These are phyloP conservation scores for Sugiyamaella castrensis DNA, from an alignment of 1,139 yeast species.

Conservation along the genomic window DNA sequence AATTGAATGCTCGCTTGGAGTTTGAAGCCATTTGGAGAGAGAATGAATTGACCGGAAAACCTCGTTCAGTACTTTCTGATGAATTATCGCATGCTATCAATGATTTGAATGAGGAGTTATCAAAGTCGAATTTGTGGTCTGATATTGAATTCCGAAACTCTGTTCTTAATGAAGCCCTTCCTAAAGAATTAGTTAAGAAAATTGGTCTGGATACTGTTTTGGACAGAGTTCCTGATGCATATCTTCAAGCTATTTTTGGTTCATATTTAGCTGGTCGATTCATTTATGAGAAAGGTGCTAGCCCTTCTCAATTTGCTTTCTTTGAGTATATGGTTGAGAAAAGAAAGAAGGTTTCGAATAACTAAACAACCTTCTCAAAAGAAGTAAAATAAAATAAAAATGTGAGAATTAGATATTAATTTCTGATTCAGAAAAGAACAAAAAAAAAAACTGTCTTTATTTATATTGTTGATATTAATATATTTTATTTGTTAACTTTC, in stretches of 20 bases:
- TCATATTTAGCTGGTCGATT: conserved; percentile 85
- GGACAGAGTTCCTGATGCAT: conserved; percentile 79
- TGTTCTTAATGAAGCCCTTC: conserved; percentile 73
- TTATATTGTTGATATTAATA: too few species aligned
- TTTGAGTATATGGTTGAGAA: conserved; percentile 59
- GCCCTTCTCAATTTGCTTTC: conserved; percentile 76
- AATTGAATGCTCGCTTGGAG: conserved; percentile 75
- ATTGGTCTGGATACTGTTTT: conserved; percentile 76
- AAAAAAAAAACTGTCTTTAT: too few species aligned
- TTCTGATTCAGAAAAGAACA: background rate
- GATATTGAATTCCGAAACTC: conserved; percentile 75
- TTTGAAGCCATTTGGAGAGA: conserved; percentile 86
- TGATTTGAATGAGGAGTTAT: conserved; percentile 83
- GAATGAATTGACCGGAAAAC: conserved; percentile 59
- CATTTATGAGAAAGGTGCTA: conserved; percentile 83
- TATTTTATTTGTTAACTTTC: too few species aligned
- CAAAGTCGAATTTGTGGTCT: conserved; percentile 82
- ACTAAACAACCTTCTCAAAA: background rate
- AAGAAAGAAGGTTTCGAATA: conserved; percentile 19
- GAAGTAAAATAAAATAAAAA: background rate
- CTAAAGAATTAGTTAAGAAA: conserved; percentile 63
- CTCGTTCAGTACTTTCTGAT: conserved; percentile 81
- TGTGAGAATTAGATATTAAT: background rate
- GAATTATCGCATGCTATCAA: conserved; percentile 82
- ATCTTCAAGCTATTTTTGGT: conserved; percentile 86